Base-by-base conservation (phyloP, 306 rosid species). In the Inga leiocalycina region DNA sequence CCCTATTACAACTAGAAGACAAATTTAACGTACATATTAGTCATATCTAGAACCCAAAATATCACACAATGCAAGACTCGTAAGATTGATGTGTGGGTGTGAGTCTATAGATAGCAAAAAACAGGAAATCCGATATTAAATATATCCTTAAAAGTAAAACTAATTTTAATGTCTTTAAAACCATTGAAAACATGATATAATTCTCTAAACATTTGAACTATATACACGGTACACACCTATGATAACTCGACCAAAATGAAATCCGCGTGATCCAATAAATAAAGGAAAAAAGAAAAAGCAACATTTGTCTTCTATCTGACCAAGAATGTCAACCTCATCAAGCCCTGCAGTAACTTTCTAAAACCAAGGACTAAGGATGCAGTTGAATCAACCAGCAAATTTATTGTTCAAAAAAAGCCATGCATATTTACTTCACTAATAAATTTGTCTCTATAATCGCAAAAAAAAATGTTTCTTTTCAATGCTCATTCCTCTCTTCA, bases 1-100 rank as follows among this genome's bases (percentile, higher is more conserved):
- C 69, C 82, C 86, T 82, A 72, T 22, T 59, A 57, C 30, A 43
- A 68, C 35, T 12, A 35, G 48, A 71, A 56, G 57, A 22, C 6
- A 30, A 5, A 68, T n/a, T 79, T 35, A 14, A 71, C 71, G 75
- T 37, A 44, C 37, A 48, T 6, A 67, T 10, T 7, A 82, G 54
- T 5, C 32, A 77, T 62, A 41, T 20, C 65, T 49, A 66, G 66
- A 68, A 67, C 49, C 75, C 49, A 66, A 48, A 24, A 34, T 64
- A 65, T 43, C 34, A 30, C 24, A 44, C 11, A 44, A 30, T 61
- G 68, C 22, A 11, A 44, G 30, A 46, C 73, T 43, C 41, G 39
- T 2, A 22, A 59, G 54, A 22, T 22, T 22, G 51, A 44, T 41
- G 37, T 11, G 16, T 22, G 8, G 17, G 37, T 10, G 68, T 22